Conservation (phyloP, 129 eudicot genomes). For the Logfia minima region DNA sequence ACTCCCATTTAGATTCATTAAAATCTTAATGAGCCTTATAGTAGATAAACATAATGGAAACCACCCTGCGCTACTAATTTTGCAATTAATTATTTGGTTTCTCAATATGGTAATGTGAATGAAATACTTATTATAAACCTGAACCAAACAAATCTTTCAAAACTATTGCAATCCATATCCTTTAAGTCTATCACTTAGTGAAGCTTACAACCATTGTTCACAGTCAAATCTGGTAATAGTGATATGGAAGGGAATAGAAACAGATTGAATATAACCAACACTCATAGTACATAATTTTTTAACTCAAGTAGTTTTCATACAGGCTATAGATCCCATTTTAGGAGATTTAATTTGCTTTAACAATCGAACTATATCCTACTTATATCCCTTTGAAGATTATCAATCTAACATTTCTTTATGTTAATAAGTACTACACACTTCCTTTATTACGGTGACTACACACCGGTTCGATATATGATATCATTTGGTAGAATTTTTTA, state of each 20-base stretch:
- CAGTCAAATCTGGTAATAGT: neutral
- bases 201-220: neutral
- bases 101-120: neutral
- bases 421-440: too few species aligned
- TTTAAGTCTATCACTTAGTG: neutral
- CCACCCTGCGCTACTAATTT: neutral
- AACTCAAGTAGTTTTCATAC: neutral
- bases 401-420: too few species aligned
- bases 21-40: neutral
- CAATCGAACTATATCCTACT: conserved; percentile 5
- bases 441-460: too few species aligned
- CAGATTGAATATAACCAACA: neutral
- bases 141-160: neutral
- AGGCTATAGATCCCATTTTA: neutral
- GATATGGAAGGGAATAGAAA: neutral
- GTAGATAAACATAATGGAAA: neutral
- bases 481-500: too few species aligned
- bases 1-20: neutral
- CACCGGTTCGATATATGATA: too few species aligned
- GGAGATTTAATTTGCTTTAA: neutral
- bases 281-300: neutral
- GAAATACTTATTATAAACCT: conserved; percentile 1
- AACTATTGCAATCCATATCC: neutral
- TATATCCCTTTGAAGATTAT: too few species aligned
- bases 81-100: neutral